Conservation (phyloP, 345 rosid species). For the Eucalyptus decipiens region DNA sequence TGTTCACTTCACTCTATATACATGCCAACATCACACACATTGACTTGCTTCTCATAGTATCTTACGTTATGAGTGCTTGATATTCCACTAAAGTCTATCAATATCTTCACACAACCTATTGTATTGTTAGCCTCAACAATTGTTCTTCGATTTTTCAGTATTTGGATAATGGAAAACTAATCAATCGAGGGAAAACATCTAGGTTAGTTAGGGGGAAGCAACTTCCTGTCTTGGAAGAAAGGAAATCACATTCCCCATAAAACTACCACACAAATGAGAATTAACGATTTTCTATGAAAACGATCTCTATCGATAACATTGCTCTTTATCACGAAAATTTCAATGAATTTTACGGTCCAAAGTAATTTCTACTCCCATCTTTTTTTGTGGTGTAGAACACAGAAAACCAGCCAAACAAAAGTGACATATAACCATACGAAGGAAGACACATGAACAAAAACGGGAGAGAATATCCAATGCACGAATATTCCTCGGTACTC, state of each 20-base stretch:
- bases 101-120: not conserved
- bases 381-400: not conserved
- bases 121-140: not conserved
- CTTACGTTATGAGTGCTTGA: not conserved
- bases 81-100: too few relatives aligned
- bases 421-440: not conserved
- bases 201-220: too few relatives aligned
- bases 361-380: too few relatives aligned
- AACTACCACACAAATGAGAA: not conserved
- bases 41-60: not conserved
- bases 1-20: not conserved
- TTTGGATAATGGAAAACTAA: not conserved
- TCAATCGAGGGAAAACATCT: too few relatives aligned
- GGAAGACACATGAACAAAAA: not conserved
- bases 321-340: fast-evolving
- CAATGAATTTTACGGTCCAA: not conserved
- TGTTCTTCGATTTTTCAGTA: fast-evolving
- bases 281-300: too few relatives aligned
- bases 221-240: not conserved
- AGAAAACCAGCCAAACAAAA: not conserved
- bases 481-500: not conserved
- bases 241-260: not conserved
- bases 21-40: fast-evolving
- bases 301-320: too few relatives aligned
- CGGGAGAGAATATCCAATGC: not conserved